phyloP scores from a whole-genome alignment of 2,329 filamentous ascomycete species.

The Dryadomyces sulphureus region DNA sequence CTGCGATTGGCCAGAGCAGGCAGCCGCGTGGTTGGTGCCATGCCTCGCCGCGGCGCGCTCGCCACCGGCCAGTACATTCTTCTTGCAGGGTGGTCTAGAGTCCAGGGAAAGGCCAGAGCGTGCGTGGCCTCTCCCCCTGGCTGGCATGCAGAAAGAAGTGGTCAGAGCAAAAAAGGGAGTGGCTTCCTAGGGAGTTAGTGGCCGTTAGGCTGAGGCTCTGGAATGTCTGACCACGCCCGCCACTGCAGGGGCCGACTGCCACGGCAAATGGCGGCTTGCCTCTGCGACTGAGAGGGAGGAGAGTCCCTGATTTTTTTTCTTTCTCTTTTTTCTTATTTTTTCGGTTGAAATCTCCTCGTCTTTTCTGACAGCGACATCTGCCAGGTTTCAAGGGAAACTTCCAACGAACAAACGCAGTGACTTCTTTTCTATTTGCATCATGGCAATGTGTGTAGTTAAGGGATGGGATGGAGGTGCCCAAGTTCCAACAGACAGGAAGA shows the following conservation, averaged over 20 bases:
- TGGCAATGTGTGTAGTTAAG: too few species aligned
- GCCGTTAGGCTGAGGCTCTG: not conserved
- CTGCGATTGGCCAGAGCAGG: not conserved
- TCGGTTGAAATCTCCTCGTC: not conserved
- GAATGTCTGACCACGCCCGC: not conserved
- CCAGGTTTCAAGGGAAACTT: too few species aligned
- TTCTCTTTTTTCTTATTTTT: not conserved
- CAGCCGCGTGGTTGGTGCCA: not conserved
- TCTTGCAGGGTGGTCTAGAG: not conserved
- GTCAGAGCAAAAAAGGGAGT: not conserved
- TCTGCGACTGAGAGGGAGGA: not conserved
- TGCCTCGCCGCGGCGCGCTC: not conserved
- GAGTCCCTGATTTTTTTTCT: not conserved
- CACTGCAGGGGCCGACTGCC: too few species aligned
- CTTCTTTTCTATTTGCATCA: not conserved
- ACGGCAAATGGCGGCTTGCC: too few species aligned
- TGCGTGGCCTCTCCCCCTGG: not conserved
- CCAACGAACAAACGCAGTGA: not conserved
- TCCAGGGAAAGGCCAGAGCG: not conserved
- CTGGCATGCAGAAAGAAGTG: not conserved
- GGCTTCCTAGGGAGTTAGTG: not conserved
- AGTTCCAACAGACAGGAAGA: too few species aligned
- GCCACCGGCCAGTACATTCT: not conserved
- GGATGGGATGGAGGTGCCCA: too few species aligned
- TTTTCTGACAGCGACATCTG: too few species aligned